Conservation (phyloP, 441 rosid species). For the Adansonia madagascariensis region DNA sequence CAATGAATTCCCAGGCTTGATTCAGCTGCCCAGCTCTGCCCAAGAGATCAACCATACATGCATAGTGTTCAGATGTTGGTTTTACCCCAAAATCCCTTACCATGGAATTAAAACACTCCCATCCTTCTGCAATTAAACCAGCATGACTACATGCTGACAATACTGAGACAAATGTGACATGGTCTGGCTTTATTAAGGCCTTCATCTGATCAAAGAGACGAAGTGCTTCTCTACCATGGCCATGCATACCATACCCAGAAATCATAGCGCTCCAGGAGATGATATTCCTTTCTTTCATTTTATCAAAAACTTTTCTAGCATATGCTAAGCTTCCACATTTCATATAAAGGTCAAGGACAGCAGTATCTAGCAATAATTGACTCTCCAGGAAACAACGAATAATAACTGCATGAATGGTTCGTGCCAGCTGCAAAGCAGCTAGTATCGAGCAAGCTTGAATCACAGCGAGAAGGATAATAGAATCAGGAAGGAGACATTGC, state of each 20-base stretch:
- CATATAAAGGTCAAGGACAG: conserved; percentile 39
- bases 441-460: conserved; percentile 40
- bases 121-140: conserved; percentile 34
- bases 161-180: conserved; percentile 38
- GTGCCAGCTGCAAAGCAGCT: conserved; percentile 32
- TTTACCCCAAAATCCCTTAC: conserved; percentile 30
- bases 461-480: conserved; percentile 32
- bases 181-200: conserved; percentile 34
- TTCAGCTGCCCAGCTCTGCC: conserved; percentile 40
- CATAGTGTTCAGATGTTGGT: conserved; percentile 43
- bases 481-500: conserved; percentile 33
- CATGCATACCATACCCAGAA: conserved; percentile 38
- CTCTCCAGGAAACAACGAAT: background rate
- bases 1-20: conserved; percentile 33
- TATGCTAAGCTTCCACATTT: conserved; percentile 36
- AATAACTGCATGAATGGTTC: conserved; percentile 28
- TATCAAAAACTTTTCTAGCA: conserved; percentile 35
- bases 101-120: conserved; percentile 38
- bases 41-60: conserved; percentile 43
- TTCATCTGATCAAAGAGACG: conserved; percentile 40
- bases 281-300: conserved; percentile 31
- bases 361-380: conserved; percentile 20
- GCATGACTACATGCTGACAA: conserved; percentile 47
- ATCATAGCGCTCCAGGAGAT: conserved; percentile 55
- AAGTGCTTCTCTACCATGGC: conserved; percentile 33